Base-by-base conservation (phyloP, 129 eudicot genomes). In the Lactuca saligna region DNA sequence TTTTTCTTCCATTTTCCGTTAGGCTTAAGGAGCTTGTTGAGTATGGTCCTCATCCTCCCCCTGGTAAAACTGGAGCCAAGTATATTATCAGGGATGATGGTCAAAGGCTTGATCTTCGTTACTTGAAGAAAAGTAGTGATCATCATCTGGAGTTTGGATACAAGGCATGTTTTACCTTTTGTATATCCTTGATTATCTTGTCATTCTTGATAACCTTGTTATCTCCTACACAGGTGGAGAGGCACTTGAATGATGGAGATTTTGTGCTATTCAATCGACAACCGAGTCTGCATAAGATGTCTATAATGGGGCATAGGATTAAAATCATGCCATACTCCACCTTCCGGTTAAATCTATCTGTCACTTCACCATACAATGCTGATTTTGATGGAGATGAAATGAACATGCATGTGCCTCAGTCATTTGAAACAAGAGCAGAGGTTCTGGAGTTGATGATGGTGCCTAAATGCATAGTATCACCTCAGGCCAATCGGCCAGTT, bases 301-400 rank as follows among this genome's bases (percentile, higher is more conserved):
- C 98, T 35, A 92, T 92, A 54, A 92, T 92, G 98, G 98, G 98
- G 34, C 98, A 92, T 58, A 85, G 96, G 73, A 92, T 92, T 38
- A 92, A 89, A 80, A 92, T 92, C 73, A 92, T 92, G 98, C 98
- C 98, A 13, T 92, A 89, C 72, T 92, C 98, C 68, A 92, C 98
- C 49, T 92, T 92, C 71, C 91, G 98, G 33, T 80, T 92, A 74
- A 92, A 92, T 69, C 79, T 92, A 39, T 92, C 98, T 2, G 98
- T 92, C 48, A 92, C 98, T 37, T 92, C 98, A 16, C 98, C 98
- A 3, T 92, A 92, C 71, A 92, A 92, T 83, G 98, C 98, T 73
- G 98, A 92, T 86, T 92, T 92, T 79, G 98, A 92, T 81, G 98
- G 98, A 46, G 98, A 92, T 85, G 98, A 92, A 77, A 92, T 92